These are phyloP conservation scores for Diaporthe eres DNA, from an alignment of 2,329 filamentous ascomycete genomes.

Conservation along the genomic window DNA sequence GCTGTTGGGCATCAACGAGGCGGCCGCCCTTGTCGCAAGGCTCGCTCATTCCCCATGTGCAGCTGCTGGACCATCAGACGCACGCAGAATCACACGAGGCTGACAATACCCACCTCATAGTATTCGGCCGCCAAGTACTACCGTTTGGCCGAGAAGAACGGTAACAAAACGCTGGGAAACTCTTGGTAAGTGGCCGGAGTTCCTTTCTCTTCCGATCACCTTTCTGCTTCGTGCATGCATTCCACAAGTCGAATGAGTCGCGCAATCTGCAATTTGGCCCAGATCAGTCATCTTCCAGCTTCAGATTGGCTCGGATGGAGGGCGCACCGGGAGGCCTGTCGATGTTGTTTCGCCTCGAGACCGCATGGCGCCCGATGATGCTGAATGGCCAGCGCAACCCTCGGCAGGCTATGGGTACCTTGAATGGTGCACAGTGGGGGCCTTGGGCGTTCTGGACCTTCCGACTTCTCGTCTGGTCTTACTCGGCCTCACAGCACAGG, in stretches of 20 bases:
- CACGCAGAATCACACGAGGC: conserved; percentile 60
- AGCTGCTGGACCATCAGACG: conserved; percentile 22
- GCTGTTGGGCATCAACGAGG: conserved; percentile 59
- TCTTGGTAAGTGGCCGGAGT: conserved; percentile 80
- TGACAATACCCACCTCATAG: conserved; percentile 65
- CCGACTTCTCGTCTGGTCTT: conserved; percentile 10
- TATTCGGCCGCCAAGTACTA: conserved; percentile 90
- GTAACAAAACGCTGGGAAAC: conserved; percentile 92
- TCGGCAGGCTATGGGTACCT: conserved; percentile 11
- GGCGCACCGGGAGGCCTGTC: not conserved
- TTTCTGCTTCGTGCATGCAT: not conserved
- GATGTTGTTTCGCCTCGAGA: not conserved
- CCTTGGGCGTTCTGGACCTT: not conserved
- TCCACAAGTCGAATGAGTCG: not conserved
- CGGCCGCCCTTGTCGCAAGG: conserved; percentile 41
- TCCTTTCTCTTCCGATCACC: conserved; percentile 42
- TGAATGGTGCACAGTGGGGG: not conserved
- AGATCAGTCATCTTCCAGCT: not conserved
- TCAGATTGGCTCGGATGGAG: not conserved
- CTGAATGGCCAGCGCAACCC: not conserved
- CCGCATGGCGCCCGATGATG: not conserved
- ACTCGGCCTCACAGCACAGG: conserved; percentile 15
- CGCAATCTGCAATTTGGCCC: not conserved
- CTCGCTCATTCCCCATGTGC: not conserved
- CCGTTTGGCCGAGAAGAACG: conserved; percentile 88